Evolutionary conservation across 202 grass and related monocot genomes (phyloP).

Genomic region (Carex sylvatica): DNA sequence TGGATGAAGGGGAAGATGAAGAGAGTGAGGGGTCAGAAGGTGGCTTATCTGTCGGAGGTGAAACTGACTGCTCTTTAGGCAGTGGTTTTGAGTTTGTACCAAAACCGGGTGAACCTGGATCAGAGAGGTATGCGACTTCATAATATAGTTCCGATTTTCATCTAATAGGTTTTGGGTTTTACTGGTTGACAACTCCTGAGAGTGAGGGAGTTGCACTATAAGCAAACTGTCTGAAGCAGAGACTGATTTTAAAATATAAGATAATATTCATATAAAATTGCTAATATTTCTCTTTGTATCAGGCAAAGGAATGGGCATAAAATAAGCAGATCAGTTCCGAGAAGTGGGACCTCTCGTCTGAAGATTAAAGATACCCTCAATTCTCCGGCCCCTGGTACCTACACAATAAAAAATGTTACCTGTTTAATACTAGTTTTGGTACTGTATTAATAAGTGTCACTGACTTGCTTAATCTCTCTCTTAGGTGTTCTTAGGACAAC

Average conservation of each 20-base stretch:
- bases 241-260: not conserved
- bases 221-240: not conserved
- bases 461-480: not conserved
- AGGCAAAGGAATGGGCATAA: conserved; percentile 48
- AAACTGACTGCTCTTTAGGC: conserved; percentile 57
- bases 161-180: not conserved
- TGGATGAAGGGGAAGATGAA: conserved; percentile 58
- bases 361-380: conserved; percentile 61
- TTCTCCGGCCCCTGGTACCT: conserved; percentile 37
- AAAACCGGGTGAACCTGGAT: conserved; percentile 20
- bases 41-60: conserved; percentile 46
- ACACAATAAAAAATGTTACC: not conserved
- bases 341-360: conserved; percentile 35
- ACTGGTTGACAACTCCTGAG: not conserved
- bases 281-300: conserved; percentile 28
- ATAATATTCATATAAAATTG: conserved; percentile 8
- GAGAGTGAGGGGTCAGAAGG: conserved; percentile 61
- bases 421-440: not conserved
- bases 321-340: conserved; percentile 49
- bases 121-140: conserved; percentile 9
- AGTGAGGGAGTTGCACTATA: not conserved
- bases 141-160: not conserved
- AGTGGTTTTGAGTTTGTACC: conserved; percentile 52
- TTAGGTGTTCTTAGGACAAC: conserved; percentile 40
- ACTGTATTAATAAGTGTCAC: not conserved